These are phyloP conservation scores for Aspergillus uvarum DNA, from an alignment of 2,329 filamentous ascomycete genomes.

Conservation along the genomic window DNA sequence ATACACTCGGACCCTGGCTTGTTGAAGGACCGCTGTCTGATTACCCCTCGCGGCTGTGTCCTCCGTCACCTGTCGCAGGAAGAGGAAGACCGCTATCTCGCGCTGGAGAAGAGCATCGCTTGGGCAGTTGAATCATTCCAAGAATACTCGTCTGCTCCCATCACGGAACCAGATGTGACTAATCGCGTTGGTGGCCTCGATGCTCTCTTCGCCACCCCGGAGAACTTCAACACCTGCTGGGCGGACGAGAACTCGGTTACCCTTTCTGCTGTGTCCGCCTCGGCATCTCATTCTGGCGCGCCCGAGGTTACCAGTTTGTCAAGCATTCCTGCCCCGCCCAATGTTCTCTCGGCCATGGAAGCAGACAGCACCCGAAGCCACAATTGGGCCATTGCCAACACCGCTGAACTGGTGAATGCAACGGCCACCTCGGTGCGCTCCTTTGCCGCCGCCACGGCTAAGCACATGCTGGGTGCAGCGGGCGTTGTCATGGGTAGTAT, in stretches of 20 bases:
- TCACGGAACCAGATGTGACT: slow-evolving; percentile 42
- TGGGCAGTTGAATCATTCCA: slow-evolving; percentile 34
- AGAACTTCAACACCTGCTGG: slow-evolving; percentile 48
- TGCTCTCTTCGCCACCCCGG: slow-evolving; percentile 45
- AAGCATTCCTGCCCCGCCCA: slow-evolving; percentile 30
- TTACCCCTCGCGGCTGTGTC: slow-evolving; percentile 47
- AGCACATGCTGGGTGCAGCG: slow-evolving; percentile 38
- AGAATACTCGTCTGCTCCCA: slow-evolving; percentile 38
- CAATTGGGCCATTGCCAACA: slow-evolving; percentile 39
- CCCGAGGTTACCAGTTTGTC: slow-evolving; percentile 26
- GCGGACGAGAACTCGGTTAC: slow-evolving; percentile 37
- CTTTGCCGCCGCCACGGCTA: slow-evolving; percentile 37
- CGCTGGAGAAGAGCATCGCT: slow-evolving; percentile 42
- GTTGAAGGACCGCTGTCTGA: slow-evolving; percentile 45
- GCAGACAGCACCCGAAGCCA: slow-evolving; percentile 40
- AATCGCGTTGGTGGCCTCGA: slow-evolving; percentile 48
- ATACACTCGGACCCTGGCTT: slow-evolving; percentile 35
- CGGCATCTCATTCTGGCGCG: slow-evolving; percentile 19
- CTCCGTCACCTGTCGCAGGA: slow-evolving; percentile 46
- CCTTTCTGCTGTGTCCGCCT: slow-evolving; percentile 27
- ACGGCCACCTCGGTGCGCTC: slow-evolving; percentile 37
- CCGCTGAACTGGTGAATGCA: slow-evolving; percentile 35
- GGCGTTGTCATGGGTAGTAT: slow-evolving; percentile 32
- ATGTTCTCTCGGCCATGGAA: slow-evolving; percentile 41
- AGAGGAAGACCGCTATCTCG: slow-evolving; percentile 48